Percentiles rank a stretch among this genome's conserved stretches.
Evolutionary conservation across 116 monocot species (phyloP).

Genomic region (Dioscorea cayenensis): DNA sequence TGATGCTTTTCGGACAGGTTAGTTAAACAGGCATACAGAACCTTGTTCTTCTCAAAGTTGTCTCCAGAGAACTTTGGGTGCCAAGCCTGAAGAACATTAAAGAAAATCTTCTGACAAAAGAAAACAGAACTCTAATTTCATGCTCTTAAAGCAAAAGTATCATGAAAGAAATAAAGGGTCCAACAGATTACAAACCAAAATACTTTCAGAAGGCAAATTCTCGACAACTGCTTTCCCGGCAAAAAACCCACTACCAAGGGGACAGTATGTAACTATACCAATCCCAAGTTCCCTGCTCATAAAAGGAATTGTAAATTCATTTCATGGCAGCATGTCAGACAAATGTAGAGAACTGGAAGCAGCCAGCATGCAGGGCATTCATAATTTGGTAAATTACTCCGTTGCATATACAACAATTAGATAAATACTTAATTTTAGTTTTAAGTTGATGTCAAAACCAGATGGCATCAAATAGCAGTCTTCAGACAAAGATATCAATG

Average conservation of each 20-base stretch:
- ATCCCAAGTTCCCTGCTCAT: constrained; percentile 65
- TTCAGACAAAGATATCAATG: no score
- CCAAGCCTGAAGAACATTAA: not conserved
- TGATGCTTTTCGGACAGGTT: constrained; percentile 18
- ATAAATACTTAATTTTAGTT: no score
- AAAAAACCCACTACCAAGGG: constrained; percentile 57
- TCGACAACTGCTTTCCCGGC: constrained; percentile 38
- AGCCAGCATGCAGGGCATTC: no score
- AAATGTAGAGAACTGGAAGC: not conserved
- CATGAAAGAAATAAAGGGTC: not conserved
- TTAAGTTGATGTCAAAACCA: no score
- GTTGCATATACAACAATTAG: no score
- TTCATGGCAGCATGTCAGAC: not conserved
- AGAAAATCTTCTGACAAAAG: not conserved
- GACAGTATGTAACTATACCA: constrained; percentile 58
- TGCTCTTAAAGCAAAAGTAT: not conserved
- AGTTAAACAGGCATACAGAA: constrained; percentile 15
- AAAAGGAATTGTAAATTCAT: not conserved
- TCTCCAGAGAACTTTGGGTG: constrained; percentile 21
- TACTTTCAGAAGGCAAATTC: constrained; percentile 24
- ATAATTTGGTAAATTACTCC: no score
- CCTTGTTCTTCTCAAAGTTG: constrained; percentile 17
- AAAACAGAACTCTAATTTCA: not conserved
- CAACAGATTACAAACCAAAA: constrained; percentile 20
- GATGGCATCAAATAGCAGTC: no score